phyloP scores from a whole-genome alignment of 208 protist genomes.

The Trypanosoma caninum region DNA sequence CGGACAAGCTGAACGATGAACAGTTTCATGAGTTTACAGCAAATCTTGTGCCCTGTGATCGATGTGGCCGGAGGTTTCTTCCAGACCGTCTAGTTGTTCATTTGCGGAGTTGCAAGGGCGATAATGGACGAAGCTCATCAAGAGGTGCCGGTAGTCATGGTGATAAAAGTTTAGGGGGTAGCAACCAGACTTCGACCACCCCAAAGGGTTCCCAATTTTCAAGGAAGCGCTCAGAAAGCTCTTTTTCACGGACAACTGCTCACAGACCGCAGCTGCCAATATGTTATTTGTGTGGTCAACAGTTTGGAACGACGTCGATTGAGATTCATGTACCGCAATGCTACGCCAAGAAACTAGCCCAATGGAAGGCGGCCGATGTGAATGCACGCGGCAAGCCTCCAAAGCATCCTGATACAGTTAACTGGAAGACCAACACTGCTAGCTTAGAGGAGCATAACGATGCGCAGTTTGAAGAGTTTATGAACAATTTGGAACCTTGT shows the following conservation, averaged over 20 bases:
- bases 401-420: constrained; percentile 67
- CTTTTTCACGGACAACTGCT: constrained; percentile 17
- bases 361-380: constrained; percentile 76
- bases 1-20: constrained; percentile 55
- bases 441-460: constrained; percentile 67
- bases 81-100: constrained; percentile 90
- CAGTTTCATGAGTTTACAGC: constrained; percentile 76
- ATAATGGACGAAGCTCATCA: constrained; percentile 10
- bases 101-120: constrained; percentile 75
- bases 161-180: not conserved
- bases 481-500: constrained; percentile 85
- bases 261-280: constrained; percentile 52
- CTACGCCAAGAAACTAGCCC: constrained; percentile 82
- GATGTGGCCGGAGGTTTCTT: constrained; percentile 88
- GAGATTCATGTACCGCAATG: constrained; percentile 87
- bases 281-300: constrained; percentile 86
- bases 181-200: constrained; percentile 2
- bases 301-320: constrained; percentile 84
- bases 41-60: constrained; percentile 79
- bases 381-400: constrained; percentile 60
- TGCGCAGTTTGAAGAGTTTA: constrained; percentile 84
- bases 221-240: constrained; percentile 9
- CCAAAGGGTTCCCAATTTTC: constrained; percentile 1
- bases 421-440: constrained; percentile 37
- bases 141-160: not conserved